Conservation (phyloP, 306 rosid species). For the Hippophae rhamnoides region DNA sequence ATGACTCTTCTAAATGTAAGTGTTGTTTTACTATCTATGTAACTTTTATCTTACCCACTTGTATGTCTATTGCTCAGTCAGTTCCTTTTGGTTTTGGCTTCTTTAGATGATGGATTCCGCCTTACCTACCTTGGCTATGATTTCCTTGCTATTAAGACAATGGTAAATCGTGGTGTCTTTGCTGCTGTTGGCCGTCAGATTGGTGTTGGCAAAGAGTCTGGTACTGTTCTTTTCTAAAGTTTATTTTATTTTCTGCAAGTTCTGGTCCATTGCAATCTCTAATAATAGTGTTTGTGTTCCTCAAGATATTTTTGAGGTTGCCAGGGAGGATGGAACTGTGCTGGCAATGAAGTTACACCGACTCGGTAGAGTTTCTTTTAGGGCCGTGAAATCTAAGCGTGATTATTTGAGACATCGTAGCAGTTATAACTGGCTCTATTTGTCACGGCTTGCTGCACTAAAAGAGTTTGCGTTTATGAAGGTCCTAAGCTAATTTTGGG, state of each 20-base stretch:
- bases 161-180: slow-evolving; percentile 87
- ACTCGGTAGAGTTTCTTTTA: slow-evolving; percentile 85
- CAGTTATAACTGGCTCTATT: slow-evolving; percentile 82
- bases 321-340: slow-evolving; percentile 71
- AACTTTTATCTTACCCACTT: not conserved
- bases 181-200: slow-evolving; percentile 82
- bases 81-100: slow-evolving; percentile 12
- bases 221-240: slow-evolving; percentile 22
- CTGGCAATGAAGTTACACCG: slow-evolving; percentile 82
- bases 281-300: slow-evolving; percentile 11
- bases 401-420: slow-evolving; percentile 83
- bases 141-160: slow-evolving; percentile 86
- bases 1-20: slow-evolving; percentile 85
- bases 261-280: not conserved
- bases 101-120: slow-evolving; percentile 84
- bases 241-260: not conserved
- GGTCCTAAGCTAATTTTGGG: slow-evolving; percentile 26
- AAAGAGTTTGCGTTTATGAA: slow-evolving; percentile 93
- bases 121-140: slow-evolving; percentile 94
- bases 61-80: not conserved
- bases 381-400: slow-evolving; percentile 94
- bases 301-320: slow-evolving; percentile 91
- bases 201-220: slow-evolving; percentile 96
- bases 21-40: not conserved
- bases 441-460: slow-evolving; percentile 88